These are phyloP conservation scores for Starmera caribaea DNA, from an alignment of 805 yeast genomes.

Conservation along the genomic window DNA sequence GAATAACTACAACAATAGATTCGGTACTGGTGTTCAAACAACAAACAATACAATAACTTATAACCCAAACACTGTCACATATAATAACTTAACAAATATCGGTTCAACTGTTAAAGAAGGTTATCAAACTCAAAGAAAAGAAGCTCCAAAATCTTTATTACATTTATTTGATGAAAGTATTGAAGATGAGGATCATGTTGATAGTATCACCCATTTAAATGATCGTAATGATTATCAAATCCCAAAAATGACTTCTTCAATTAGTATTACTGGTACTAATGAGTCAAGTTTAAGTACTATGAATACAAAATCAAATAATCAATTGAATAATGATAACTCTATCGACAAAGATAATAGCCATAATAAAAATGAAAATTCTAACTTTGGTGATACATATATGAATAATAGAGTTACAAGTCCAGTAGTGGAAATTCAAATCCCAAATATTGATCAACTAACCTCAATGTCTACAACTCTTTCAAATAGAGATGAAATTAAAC, in stretches of 20 bases:
- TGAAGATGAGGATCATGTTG: slow-evolving; percentile 16
- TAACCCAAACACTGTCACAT: slow-evolving; percentile 22
- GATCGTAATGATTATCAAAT: slow-evolving; percentile 4
- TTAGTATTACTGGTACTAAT: slow-evolving; percentile 4
- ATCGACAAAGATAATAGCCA: not conserved
- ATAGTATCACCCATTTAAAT: too few species aligned
- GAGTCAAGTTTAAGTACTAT: slow-evolving; percentile 5
- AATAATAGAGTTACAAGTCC: slow-evolving; percentile 43
- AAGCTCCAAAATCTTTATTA: slow-evolving; percentile 64
- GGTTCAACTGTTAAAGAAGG: slow-evolving; percentile 17
- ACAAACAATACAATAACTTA: slow-evolving; percentile 17
- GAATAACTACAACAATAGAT: too few species aligned
- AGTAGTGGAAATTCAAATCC: slow-evolving; percentile 57
- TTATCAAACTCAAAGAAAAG: slow-evolving; percentile 26
- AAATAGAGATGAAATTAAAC: slow-evolving; percentile 4
- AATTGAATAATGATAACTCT: too few species aligned
- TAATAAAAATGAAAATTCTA: too few species aligned
- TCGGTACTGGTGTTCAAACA: slow-evolving; percentile 7
- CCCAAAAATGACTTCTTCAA: slow-evolving; percentile 13
- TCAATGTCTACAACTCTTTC: slow-evolving; percentile 13
- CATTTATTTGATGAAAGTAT: slow-evolving; percentile 55
- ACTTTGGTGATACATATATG: not conserved
- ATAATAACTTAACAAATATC: slow-evolving; percentile 11
- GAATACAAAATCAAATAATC: too few species aligned
- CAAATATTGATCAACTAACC: slow-evolving; percentile 42